phyloP scores from a whole-genome alignment of 495 filamentous ascomycete species.

The Bombardia bombarda region DNA sequence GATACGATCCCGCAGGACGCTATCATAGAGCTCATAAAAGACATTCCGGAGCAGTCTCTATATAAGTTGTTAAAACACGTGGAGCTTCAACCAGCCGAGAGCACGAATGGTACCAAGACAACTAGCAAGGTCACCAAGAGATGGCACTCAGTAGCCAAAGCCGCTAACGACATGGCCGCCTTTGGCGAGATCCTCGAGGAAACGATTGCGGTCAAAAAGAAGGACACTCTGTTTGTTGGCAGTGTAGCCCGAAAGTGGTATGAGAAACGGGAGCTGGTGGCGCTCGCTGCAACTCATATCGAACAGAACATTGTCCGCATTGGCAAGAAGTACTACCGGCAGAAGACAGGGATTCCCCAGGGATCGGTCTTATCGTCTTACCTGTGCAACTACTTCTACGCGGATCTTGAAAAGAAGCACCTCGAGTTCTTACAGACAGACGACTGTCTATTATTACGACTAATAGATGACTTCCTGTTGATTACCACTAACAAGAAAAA shows the following conservation, averaged over 20 bases:
- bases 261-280: slow-evolving; percentile 51
- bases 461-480: slow-evolving; percentile 89
- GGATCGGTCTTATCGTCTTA: slow-evolving; percentile 79
- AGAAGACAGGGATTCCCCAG: slow-evolving; percentile 85
- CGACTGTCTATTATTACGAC: slow-evolving; percentile 62
- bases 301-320: slow-evolving; percentile 78
- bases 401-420: slow-evolving; percentile 63
- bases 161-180: slow-evolving; percentile 38
- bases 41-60: slow-evolving; percentile 51
- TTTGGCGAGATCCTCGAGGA: slow-evolving; percentile 49
- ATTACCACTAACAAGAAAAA: slow-evolving; percentile 61
- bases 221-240: slow-evolving; percentile 72
- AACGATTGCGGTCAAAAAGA: slow-evolving; percentile 37
- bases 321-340: slow-evolving; percentile 82
- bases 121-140: slow-evolving; percentile 37
- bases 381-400: slow-evolving; percentile 93
- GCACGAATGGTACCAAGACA: slow-evolving; percentile 8
- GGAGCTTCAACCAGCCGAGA: slow-evolving; percentile 50
- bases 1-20: slow-evolving; percentile 84
- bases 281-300: slow-evolving; percentile 68
- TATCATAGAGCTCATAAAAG: slow-evolving; percentile 58
- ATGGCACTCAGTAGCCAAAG: slow-evolving; percentile 54
- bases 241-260: slow-evolving; percentile 44
- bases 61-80: slow-evolving; percentile 72
- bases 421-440: slow-evolving; percentile 48